Conservation (phyloP, 805 yeast species). For the Candida xyloterini region DNA sequence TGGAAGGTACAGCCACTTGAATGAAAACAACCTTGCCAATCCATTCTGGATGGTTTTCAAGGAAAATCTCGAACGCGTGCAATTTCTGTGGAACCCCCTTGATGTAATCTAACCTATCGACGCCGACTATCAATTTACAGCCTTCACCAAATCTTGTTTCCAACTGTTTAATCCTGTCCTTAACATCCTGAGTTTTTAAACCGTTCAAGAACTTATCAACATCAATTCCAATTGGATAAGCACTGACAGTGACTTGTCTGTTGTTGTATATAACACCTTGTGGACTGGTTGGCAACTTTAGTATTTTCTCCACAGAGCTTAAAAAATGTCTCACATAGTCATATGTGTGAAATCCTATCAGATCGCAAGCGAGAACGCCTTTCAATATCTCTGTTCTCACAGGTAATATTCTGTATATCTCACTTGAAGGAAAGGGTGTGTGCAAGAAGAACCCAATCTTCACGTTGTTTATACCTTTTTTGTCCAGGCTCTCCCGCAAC, state of each 20-base stretch:
- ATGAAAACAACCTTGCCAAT: conserved; percentile 93
- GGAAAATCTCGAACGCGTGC: conserved; percentile 91
- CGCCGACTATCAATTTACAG: conserved; percentile 89
- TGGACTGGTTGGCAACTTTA: conserved; percentile 81
- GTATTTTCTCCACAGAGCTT: conserved; percentile 80
- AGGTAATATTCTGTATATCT: conserved; percentile 92
- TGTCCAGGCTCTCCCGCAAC: conserved; percentile 62
- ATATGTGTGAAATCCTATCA: conserved; percentile 98
- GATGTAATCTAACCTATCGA: conserved; percentile 92
- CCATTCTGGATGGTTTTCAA: conserved; percentile 95
- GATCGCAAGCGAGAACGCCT: conserved; percentile 91
- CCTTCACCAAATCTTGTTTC: conserved; percentile 63
- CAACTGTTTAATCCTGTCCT: conserved; percentile 60
- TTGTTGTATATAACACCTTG: conserved; percentile 82
- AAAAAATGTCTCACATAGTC: conserved; percentile 96
- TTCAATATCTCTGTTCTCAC: conserved; percentile 87
- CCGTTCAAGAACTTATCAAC: conserved; percentile 88
- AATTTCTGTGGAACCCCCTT: conserved; percentile 98
- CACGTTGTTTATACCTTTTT: conserved; percentile 47
- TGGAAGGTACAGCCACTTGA: conserved; percentile 95
- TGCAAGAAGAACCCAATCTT: conserved; percentile 91
- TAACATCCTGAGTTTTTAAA: conserved; percentile 58
- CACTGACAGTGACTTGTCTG: conserved; percentile 81
- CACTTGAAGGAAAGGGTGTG: conserved; percentile 97
- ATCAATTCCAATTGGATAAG: conserved; percentile 99